phyloP scores from a whole-genome alignment of 106 monocot genomes.

The Allium fistulosum region DNA sequence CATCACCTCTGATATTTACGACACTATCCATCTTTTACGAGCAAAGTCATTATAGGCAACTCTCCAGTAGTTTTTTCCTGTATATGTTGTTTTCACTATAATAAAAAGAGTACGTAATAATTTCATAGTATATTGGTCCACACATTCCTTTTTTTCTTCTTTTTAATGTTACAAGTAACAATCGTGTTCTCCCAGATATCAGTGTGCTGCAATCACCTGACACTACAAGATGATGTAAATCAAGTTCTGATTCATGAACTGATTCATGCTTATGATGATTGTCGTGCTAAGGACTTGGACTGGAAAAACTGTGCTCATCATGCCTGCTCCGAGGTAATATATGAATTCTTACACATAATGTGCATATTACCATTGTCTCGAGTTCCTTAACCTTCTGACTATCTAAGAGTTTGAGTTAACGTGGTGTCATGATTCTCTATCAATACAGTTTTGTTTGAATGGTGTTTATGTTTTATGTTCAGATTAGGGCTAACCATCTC shows the following conservation, averaged over 20 bases:
- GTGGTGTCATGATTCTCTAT: background rate
- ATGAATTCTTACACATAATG: background rate
- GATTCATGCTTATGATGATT: slow-evolving; percentile 97
- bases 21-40: background rate
- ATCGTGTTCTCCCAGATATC: slow-evolving; percentile 44
- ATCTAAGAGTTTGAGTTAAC: too few relatives aligned
- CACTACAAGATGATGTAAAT: slow-evolving; percentile 73
- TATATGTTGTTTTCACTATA: background rate
- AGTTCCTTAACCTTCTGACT: too few relatives aligned
- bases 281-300: slow-evolving; percentile 77
- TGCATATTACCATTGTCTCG: background rate
- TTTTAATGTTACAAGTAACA: too few relatives aligned
- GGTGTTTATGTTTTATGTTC: slow-evolving; percentile 3
- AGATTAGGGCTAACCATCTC: slow-evolving; percentile 88
- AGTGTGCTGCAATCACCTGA: slow-evolving; percentile 80
- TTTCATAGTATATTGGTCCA: background rate
- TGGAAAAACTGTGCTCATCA: slow-evolving; percentile 99
- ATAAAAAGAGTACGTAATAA: background rate
- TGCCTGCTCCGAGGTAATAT: slow-evolving; percentile 91
- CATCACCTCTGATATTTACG: too few relatives aligned
- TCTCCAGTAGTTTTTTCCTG: too few relatives aligned
- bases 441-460: background rate
- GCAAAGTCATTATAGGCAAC: too few relatives aligned
- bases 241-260: slow-evolving; percentile 95
- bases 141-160: background rate